Evolutionary conservation across 2,329 filamentous ascomycete species (phyloP).

Genomic region (Fusarium sp.): DNA sequence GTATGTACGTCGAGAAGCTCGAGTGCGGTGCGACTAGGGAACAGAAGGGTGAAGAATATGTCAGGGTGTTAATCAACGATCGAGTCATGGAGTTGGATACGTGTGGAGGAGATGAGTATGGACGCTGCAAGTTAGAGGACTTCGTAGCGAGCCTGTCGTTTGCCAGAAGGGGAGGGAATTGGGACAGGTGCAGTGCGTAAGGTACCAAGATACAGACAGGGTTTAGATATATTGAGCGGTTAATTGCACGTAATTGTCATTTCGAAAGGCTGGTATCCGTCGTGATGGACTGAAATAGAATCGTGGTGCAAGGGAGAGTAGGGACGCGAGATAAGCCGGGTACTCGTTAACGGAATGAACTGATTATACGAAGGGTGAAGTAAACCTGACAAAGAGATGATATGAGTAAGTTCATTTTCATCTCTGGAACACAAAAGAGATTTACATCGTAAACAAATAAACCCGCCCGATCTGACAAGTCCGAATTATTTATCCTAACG

Average conservation of each 20-base stretch:
- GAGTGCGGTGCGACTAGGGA: conserved; percentile 68
- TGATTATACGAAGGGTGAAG: background rate
- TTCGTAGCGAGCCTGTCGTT: conserved; percentile 84
- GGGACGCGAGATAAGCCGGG: conserved; percentile 20
- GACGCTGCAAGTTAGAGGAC: conserved; percentile 75
- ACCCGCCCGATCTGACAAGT: background rate
- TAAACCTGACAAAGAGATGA: background rate
- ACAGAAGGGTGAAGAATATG: conserved; percentile 80
- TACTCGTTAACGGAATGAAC: background rate
- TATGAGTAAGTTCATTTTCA: background rate
- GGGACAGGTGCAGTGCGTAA: conserved; percentile 62
- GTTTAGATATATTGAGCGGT: conserved; percentile 20
- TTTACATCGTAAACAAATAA: background rate
- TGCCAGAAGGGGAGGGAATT: conserved; percentile 77
- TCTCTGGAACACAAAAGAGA: background rate
- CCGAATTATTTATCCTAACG: background rate
- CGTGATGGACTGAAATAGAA: conserved; percentile 33
- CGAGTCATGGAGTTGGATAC: conserved; percentile 78
- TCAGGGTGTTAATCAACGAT: conserved; percentile 87
- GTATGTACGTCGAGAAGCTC: conserved; percentile 92
- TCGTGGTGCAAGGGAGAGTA: conserved; percentile 9
- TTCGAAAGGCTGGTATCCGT: conserved; percentile 12
- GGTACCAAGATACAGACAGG: conserved; percentile 2
- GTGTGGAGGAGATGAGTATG: conserved; percentile 77
- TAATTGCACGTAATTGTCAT: conserved; percentile 32